Base-by-base conservation (phyloP, 257 asterid genomes). In the Knoxia roxburghii region DNA sequence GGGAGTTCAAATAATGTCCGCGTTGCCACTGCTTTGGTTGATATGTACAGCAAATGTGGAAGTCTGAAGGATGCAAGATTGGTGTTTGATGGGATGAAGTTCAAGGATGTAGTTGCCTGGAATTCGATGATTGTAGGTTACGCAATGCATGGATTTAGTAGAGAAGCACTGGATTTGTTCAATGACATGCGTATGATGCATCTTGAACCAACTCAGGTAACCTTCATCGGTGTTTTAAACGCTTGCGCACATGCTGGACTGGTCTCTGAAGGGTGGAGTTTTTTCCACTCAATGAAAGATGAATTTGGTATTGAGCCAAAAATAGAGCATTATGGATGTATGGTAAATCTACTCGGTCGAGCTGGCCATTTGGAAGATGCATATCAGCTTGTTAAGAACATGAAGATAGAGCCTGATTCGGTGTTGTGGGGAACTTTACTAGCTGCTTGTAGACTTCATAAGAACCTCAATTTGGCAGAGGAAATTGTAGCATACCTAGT, bases 1-100 rank as follows among this genome's bases (percentile, higher is more conserved):
- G 67, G 81, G 57, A 59, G 72, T 51, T 50, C 21, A 15, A 50
- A 65, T 4, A 73, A 77, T 73, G 55, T 59, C 52, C 78, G 60
- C 62, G 77, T 77, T 20, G 66, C 73, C 49, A 73, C 78, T 68
- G 78, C 81, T n/a, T 58, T 77, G 61, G 65, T 77, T 41, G 81
- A 77, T 67, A 77, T 77, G 81, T 77, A 77, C 58, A 64, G 73
- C 72, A 77, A 73, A 64, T 77, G 75, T 7, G 81, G 81, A 37
- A 77, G 78, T 73, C 61, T 76, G 63, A 67, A 76, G 69, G 73
- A 61, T 26, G 80, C 80, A 49, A 70, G 80, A 35, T 51, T 61
- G 67, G 76, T 76, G 54, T 76, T 76, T 66, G 73, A 71, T 71
- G 62, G 65, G 27, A 70, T 76, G 64, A 71, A 17, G 41, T 55